Base-by-base conservation (phyloP, 306 rosid genomes). In the Pyrus betulifolia region DNA sequence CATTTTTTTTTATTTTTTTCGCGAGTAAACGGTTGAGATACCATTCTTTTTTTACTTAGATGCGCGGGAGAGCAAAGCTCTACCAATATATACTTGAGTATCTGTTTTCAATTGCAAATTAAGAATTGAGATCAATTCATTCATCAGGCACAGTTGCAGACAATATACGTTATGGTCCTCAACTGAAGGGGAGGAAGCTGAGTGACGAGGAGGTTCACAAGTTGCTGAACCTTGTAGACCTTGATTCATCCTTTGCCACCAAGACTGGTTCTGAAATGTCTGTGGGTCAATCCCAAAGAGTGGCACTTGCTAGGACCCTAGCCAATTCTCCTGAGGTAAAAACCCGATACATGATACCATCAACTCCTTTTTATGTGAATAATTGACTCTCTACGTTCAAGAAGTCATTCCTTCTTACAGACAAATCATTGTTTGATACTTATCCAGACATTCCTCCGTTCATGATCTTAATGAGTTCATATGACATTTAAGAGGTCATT, bases 231-330 rank as follows among this genome's bases (percentile, higher is more conserved):
- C 82, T 89, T 80, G 93, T 91, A n/a, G 98, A 90, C 68, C 86
- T 92, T 7, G 97, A 90, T 80, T 76, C 87, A 75, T 87, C 96
- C 71, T 92, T 95, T 80, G 62, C 74, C 72, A 74, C 67, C 27
- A 90, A 88, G 82, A 71, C 78, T 11, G 96, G 89, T 27, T 69
- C 88, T 57, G 97, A 90, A 55, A 90, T 95, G 33, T 92, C 98
- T 18, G 98, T 90, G 0, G 98, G 98, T 74, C 98, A 95, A 81
- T 96, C 96, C 71, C 96, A 95, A 71, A 87, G 97, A 57, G 98
- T 95, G 5, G 98, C 98, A 23, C 97, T 95, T 66, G 97, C 98
- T 69, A 88, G 98, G 61, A 92, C 98, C 17, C 61, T 95, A 38
- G 96, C 98, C 28, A 95, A 92, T 81, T 81, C 91, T 9, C 98